phyloP scores from a whole-genome alignment of 768 basidiomycete species.

The Mycena capillaripes region DNA sequence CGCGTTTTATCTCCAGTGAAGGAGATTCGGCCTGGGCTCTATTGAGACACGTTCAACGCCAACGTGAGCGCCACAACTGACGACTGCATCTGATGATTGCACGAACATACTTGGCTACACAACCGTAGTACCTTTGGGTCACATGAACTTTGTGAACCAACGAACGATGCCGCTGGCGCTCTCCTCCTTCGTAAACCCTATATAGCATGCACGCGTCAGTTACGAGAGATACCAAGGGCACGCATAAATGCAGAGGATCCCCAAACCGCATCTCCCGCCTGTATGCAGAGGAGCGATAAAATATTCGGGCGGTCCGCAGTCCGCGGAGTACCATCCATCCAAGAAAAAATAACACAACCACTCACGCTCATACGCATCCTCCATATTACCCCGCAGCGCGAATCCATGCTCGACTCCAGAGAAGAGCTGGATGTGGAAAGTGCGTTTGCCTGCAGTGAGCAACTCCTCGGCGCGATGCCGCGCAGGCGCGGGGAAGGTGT shows the following conservation, averaged over 20 bases:
- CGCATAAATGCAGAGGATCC: too few relatives aligned
- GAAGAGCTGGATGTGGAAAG: constrained; percentile 53
- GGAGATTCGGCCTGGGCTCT: too few relatives aligned
- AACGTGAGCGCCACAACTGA: too few relatives aligned
- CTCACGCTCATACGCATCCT: constrained; percentile 35
- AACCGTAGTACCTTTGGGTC: too few relatives aligned
- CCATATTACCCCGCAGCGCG: constrained; percentile 37
- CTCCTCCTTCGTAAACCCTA: constrained; percentile 38
- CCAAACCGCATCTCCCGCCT: too few relatives aligned
- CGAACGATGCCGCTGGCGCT: constrained; percentile 33
- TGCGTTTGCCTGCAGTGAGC: constrained; percentile 51
- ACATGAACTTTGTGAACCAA: constrained; percentile 37
- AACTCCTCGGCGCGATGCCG: constrained; percentile 59
- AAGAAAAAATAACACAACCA: not conserved
- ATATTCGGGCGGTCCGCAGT: too few relatives aligned
- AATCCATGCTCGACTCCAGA: constrained; percentile 49
- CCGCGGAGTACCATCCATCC: not conserved
- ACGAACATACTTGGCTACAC: too few relatives aligned
- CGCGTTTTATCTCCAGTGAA: too few relatives aligned
- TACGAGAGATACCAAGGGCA: not conserved
- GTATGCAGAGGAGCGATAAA: too few relatives aligned
- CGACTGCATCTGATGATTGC: too few relatives aligned
- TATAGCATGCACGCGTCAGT: not conserved
- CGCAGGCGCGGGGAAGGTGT: constrained; percentile 52
- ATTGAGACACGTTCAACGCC: too few relatives aligned